A percentile compares a stretch with the other conserved stretches of the same genome.
phyloP scores from a whole-genome alignment of 805 yeast species.

The Yarrowia sp. region DNA sequence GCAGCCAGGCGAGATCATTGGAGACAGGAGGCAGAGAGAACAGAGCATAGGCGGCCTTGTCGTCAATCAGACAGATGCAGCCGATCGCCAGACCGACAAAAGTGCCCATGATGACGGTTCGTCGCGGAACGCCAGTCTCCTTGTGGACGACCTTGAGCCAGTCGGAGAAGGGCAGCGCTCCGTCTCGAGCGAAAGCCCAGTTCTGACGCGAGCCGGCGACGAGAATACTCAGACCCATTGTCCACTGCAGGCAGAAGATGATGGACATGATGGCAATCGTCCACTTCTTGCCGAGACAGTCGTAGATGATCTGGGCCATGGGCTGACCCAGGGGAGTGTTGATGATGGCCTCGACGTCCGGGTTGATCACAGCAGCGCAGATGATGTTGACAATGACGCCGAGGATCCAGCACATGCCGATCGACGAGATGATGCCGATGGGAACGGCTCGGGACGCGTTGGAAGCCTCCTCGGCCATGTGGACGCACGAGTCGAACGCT shows the following conservation, averaged over 20 bases:
- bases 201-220: constrained; percentile 68
- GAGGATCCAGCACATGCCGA: constrained; percentile 54
- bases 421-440: constrained; percentile 59
- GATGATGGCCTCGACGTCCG: constrained; percentile 46
- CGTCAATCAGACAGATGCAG: constrained; percentile 54
- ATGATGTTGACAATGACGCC: constrained; percentile 59
- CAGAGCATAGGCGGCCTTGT: constrained; percentile 64
- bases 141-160: constrained; percentile 57
- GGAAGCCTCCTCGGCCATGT: constrained; percentile 68
- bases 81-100: constrained; percentile 53
- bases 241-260: constrained; percentile 57
- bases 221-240: constrained; percentile 63
- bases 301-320: constrained; percentile 62
- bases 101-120: constrained; percentile 59
- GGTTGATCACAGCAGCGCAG: constrained; percentile 52
- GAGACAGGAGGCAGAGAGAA: constrained; percentile 64
- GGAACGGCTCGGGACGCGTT: constrained; percentile 65
- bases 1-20: constrained; percentile 60
- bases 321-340: constrained; percentile 54
- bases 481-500: constrained; percentile 69
- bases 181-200: constrained; percentile 76
- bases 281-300: constrained; percentile 63
- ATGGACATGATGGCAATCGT: constrained; percentile 62
- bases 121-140: constrained; percentile 57
- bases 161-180: constrained; percentile 63